phyloP scores from a whole-genome alignment of 345 rosid species.

The Clarkia xantiana region DNA sequence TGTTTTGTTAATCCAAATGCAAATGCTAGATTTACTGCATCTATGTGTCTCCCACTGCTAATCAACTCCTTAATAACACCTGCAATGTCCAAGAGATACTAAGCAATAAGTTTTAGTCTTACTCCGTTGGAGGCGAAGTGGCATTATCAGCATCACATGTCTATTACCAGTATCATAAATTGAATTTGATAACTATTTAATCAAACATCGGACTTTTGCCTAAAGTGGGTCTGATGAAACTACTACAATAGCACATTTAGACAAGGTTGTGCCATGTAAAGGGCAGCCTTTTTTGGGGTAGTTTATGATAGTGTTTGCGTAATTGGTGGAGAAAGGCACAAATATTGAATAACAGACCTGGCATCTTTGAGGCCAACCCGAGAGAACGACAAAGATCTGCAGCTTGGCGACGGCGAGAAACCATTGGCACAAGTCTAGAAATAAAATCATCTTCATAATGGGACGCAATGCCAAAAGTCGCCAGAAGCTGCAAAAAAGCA shows the following conservation, averaged over 20 bases:
- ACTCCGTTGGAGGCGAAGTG: too few relatives aligned
- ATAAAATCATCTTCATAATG: slow-evolving; percentile 61
- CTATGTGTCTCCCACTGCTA: slow-evolving; percentile 85
- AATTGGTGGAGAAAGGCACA: not conserved
- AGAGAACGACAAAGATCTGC: slow-evolving; percentile 87
- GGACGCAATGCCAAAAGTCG: slow-evolving; percentile 77
- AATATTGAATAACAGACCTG: slow-evolving; percentile 47
- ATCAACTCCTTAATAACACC: slow-evolving; percentile 77
- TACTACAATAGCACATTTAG: too few relatives aligned
- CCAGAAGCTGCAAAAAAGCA: slow-evolving; percentile 90
- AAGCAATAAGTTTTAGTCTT: not conserved
- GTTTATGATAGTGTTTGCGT: not conserved
- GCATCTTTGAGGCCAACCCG: slow-evolving; percentile 80
- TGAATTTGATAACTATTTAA: too few relatives aligned
- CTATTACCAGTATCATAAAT: too few relatives aligned
- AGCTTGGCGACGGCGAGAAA: slow-evolving; percentile 96
- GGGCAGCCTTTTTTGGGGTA: not conserved
- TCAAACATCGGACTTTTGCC: too few relatives aligned
- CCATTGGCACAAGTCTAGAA: slow-evolving; percentile 78
- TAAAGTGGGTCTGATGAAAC: too few relatives aligned
- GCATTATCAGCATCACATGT: too few relatives aligned
- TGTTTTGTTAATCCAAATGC: slow-evolving; percentile 76
- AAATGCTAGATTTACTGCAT: slow-evolving; percentile 95
- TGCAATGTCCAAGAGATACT: slow-evolving; percentile 12
- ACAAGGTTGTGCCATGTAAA: too few relatives aligned